These are phyloP conservation scores for Brassica incana DNA, from an alignment of 345 rosid genomes.

Conservation along the genomic window DNA sequence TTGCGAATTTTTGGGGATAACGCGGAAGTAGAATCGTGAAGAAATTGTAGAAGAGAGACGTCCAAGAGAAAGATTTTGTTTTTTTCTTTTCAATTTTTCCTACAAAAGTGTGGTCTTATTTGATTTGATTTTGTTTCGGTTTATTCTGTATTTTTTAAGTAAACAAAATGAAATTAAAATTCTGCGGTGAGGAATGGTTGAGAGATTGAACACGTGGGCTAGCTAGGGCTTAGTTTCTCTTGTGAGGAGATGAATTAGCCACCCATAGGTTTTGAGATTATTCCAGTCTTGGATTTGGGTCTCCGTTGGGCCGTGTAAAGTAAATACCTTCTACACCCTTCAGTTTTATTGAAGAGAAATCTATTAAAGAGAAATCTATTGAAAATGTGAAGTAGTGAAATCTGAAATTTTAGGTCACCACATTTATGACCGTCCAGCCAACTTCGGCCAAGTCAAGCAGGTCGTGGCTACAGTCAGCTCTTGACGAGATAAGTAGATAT, in stretches of 20 bases:
- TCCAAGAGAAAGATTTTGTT: slow-evolving; percentile 10
- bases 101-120: slow-evolving; percentile 27
- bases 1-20: slow-evolving; percentile 28
- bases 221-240: slow-evolving; percentile 1
- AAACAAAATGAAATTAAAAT: background rate
- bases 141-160: slow-evolving; percentile 20
- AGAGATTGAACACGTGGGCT: slow-evolving; percentile 34
- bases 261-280: background rate
- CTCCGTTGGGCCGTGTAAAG: background rate
- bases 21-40: slow-evolving; percentile 24
- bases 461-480: too few species aligned
- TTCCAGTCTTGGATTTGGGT: slow-evolving; percentile 20
- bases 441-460: too few species aligned
- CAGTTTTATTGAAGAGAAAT: background rate
- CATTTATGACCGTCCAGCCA: too few species aligned
- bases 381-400: too few species aligned
- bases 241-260: slow-evolving; percentile 36
- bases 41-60: slow-evolving; percentile 36
- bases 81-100: background rate
- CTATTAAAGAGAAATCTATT: background rate
- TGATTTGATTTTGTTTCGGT: slow-evolving; percentile 25
- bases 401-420: too few species aligned
- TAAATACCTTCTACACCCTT: background rate
- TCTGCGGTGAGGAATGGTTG: slow-evolving; percentile 25
- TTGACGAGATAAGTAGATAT: too few species aligned